These are phyloP conservation scores for Beauveria scarabaeidicola DNA, from an alignment of 2,329 filamentous ascomycete species.

Conservation along the genomic window DNA sequence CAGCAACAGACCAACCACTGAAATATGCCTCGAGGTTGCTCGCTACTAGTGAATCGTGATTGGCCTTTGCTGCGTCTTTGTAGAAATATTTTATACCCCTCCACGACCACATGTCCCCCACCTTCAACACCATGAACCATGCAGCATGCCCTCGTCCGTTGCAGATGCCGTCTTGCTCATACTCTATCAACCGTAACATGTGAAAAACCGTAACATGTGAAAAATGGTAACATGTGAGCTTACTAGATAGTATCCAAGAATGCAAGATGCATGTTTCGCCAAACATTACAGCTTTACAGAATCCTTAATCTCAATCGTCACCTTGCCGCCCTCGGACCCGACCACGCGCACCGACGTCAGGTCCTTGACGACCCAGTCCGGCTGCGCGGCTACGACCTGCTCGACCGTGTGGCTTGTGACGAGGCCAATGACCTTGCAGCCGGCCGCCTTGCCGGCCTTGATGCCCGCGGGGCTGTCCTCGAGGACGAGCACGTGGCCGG, in stretches of 20 bases:
- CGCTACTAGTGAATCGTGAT: background rate
- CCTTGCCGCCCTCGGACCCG: conserved; percentile 45
- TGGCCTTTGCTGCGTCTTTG: background rate
- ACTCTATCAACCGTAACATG: too few relatives aligned
- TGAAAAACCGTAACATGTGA: too few relatives aligned
- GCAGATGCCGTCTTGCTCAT: too few relatives aligned
- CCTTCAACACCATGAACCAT: too few relatives aligned
- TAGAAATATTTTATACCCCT: background rate
- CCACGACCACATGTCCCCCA: too few relatives aligned
- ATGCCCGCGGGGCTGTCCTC: conserved; percentile 89
- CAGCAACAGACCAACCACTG: background rate
- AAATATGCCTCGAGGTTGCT: too few relatives aligned
- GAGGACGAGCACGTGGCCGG: conserved; percentile 59
- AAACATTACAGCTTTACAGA: conserved; percentile 33
- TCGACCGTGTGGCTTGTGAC: conserved; percentile 72
- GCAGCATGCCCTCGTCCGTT: too few relatives aligned
- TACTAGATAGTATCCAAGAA: too few relatives aligned
- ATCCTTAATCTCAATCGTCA: conserved; percentile 61
- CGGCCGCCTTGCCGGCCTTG: conserved; percentile 72
- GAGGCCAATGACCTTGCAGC: conserved; percentile 76
- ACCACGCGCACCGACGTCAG: conserved; percentile 63
- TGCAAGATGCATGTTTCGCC: background rate
- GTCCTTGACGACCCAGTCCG: conserved; percentile 81
- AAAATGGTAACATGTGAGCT: too few relatives aligned
- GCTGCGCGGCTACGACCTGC: conserved; percentile 64